A percentile compares a stretch with the other conserved stretches of the same genome.
phyloP scores from a whole-genome alignment of 2,329 filamentous ascomycete species.

The Cladophialophora yegresii region DNA sequence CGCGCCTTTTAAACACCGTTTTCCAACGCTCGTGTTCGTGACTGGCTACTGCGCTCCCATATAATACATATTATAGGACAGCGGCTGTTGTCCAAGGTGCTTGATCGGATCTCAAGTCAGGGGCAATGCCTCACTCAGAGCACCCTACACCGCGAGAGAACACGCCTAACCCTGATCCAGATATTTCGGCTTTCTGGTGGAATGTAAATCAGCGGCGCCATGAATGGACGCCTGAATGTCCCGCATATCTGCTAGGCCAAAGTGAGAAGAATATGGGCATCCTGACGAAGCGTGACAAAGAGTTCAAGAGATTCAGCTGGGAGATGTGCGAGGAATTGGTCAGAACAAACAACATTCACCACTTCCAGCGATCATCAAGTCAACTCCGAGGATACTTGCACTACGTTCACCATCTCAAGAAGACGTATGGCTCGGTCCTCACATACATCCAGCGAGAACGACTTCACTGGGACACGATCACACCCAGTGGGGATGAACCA shows the following conservation, averaged over 20 bases:
- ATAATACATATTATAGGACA: not conserved
- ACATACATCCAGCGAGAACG: conserved; percentile 71
- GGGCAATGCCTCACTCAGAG: conserved; percentile 34
- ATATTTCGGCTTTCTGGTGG: conserved; percentile 65
- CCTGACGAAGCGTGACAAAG: conserved; percentile 68
- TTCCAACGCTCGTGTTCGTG: not conserved
- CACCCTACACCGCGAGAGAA: conserved; percentile 22
- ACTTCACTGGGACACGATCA: conserved; percentile 64
- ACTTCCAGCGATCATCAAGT: conserved; percentile 74
- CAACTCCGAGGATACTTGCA: conserved; percentile 76
- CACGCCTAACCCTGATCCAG: conserved; percentile 23
- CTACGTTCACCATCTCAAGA: conserved; percentile 65
- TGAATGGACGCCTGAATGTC: conserved; percentile 67
- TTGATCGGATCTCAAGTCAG: not conserved
- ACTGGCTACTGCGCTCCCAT: not conserved
- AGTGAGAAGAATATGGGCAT: conserved; percentile 69
- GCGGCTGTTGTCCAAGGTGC: not conserved
- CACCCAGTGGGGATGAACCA: conserved; percentile 42
- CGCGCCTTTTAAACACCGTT: not conserved
- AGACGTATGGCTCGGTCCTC: conserved; percentile 73
- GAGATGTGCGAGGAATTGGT: conserved; percentile 66
- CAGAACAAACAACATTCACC: conserved; percentile 67
- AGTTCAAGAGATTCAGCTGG: conserved; percentile 69
- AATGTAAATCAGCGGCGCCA: conserved; percentile 71
- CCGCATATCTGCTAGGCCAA: conserved; percentile 66